Percentiles rank a stretch among this genome's conserved stretches.
Conservation (phyloP, 78 protist genomes). For the Neovahlkampfia damariscottae region DNA sequence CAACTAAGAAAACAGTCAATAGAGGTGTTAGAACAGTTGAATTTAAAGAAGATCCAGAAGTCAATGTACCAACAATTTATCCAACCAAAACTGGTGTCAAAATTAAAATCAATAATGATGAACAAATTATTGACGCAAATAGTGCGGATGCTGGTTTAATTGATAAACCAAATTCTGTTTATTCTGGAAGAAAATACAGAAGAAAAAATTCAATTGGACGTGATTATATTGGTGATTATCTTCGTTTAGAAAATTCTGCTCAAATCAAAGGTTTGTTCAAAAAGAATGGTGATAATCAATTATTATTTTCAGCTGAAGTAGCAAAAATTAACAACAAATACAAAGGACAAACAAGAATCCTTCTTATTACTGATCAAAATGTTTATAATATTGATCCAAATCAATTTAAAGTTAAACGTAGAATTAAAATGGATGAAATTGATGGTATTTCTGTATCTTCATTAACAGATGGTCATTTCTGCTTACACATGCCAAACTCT, state of each 20-base stretch:
- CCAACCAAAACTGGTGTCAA: not conserved
- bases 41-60: not conserved
- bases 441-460: constrained; percentile 29
- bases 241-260: not conserved
- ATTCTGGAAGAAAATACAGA: not conserved
- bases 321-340: constrained; percentile 45
- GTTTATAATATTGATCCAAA: constrained; percentile 56
- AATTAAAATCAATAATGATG: not conserved
- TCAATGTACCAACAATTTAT: not conserved
- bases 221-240: not conserved
- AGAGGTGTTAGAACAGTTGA: not conserved
- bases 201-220: not conserved
- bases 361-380: constrained; percentile 42
- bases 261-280: not conserved
- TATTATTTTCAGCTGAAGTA: constrained; percentile 54
- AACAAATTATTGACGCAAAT: not conserved
- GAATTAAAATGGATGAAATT: constrained; percentile 32
- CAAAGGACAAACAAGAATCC: constrained; percentile 41
- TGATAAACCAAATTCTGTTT: not conserved
- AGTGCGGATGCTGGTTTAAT: not conserved
- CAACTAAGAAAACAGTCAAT: not conserved
- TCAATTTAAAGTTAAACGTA: constrained; percentile 45
- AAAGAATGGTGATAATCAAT: not conserved
- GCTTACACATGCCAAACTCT: constrained; percentile 48
- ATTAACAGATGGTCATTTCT: constrained; percentile 54